phyloP scores from a whole-genome alignment of 2,329 filamentous ascomycete genomes.

The Mycosphaerella sp. region DNA sequence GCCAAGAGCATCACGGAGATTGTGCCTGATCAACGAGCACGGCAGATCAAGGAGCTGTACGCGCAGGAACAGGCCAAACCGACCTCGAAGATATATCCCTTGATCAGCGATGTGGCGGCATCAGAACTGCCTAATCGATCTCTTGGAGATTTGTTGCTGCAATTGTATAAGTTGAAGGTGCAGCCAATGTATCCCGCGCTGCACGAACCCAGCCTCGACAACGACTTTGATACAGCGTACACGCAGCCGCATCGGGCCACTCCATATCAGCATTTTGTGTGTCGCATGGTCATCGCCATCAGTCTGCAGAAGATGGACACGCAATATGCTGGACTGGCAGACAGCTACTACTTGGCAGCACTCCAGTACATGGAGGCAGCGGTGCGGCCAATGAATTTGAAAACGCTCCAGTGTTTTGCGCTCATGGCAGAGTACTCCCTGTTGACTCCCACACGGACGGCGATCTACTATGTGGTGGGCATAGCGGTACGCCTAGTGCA shows the following conservation, averaged over 20 bases:
- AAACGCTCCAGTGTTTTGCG: slow-evolving; percentile 81
- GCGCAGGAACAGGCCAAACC: slow-evolving; percentile 58
- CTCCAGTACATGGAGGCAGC: slow-evolving; percentile 77
- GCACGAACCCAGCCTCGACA: slow-evolving; percentile 72
- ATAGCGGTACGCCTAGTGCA: slow-evolving; percentile 83
- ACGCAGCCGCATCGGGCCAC: slow-evolving; percentile 45
- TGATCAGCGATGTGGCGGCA: slow-evolving; percentile 79
- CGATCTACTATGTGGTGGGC: slow-evolving; percentile 88
- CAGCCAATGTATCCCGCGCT: slow-evolving; percentile 83
- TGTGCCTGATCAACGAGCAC: slow-evolving; percentile 66
- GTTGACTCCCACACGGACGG: slow-evolving; percentile 82
- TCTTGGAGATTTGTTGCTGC: slow-evolving; percentile 70
- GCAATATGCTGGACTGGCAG: slow-evolving; percentile 85
- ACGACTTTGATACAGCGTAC: slow-evolving; percentile 76
- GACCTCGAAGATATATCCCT: slow-evolving; percentile 76
- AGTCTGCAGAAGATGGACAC: slow-evolving; percentile 87
- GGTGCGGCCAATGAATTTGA: slow-evolving; percentile 80
- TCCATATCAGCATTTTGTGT: slow-evolving; percentile 80
- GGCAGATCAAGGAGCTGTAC: slow-evolving; percentile 63
- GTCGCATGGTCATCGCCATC: slow-evolving; percentile 89
- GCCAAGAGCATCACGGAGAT: slow-evolving; percentile 88
- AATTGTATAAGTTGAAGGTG: slow-evolving; percentile 81
- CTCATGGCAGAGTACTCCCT: slow-evolving; percentile 88
- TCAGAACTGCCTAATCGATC: slow-evolving; percentile 64
- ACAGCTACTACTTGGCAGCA: slow-evolving; percentile 89